Conservation (phyloP, 768 basidiomycete genomes). For the Pisolithus albus region DNA sequence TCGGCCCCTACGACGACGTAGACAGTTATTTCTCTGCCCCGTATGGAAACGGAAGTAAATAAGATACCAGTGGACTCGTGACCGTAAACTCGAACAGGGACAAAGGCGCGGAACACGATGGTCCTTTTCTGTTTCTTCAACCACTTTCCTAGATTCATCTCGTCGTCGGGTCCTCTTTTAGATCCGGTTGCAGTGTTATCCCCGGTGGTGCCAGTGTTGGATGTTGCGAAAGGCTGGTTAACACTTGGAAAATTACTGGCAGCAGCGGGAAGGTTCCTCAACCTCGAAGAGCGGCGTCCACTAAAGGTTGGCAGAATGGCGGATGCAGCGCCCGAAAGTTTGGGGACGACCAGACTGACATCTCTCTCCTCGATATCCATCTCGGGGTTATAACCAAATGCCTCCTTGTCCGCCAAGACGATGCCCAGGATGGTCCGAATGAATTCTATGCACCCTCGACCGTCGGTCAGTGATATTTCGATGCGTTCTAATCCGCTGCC, state of each 20-base stretch:
- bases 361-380: not conserved
- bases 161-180: too few relatives aligned
- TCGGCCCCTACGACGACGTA: too few relatives aligned
- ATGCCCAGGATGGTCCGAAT: conserved; percentile 1
- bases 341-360: not conserved
- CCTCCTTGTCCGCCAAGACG: not conserved
- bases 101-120: not conserved
- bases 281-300: not conserved
- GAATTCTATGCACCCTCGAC: too few relatives aligned
- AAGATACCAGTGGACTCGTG: conserved; percentile 1
- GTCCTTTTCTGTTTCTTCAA: not conserved
- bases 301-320: not conserved
- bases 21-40: too few relatives aligned
- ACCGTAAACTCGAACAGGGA: conserved; percentile 3
- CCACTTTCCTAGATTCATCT: not conserved
- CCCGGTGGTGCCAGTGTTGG: not conserved
- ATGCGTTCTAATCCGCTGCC: not conserved
- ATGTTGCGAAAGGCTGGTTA: not conserved
- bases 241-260: not conserved
- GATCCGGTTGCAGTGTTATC: not conserved
- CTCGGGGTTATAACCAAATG: conserved; percentile 5
- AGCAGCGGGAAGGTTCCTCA: not conserved
- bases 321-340: not conserved
- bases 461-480: not conserved
- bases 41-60: conserved; percentile 8